A percentile compares a stretch with the other conserved stretches of the same genome.
phyloP scores from a whole-genome alignment of 2,329 filamentous ascomycete genomes.

The Phialophora macrospora region DNA sequence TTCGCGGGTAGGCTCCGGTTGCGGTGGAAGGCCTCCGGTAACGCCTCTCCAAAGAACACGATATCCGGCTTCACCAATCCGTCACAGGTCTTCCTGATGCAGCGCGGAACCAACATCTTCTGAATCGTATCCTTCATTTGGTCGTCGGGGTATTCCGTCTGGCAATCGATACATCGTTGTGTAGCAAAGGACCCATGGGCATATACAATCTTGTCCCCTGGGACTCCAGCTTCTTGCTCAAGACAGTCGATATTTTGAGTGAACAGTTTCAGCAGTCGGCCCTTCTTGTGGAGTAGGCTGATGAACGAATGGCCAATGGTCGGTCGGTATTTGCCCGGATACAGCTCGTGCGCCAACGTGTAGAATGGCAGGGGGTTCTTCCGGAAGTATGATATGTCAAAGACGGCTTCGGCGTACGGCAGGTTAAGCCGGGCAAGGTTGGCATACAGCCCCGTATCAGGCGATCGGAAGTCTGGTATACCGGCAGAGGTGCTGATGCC shows the following conservation, averaged over 20 bases:
- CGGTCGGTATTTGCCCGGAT: conserved; percentile 85
- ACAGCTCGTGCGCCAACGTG: conserved; percentile 85
- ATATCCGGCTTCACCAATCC: conserved; percentile 93
- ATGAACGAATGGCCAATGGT: conserved; percentile 92
- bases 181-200: conserved; percentile 94
- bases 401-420: conserved; percentile 88
- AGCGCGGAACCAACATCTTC: conserved; percentile 71
- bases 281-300: conserved; percentile 76
- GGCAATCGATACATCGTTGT: conserved; percentile 91
- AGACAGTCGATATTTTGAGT: conserved; percentile 98
- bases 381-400: conserved; percentile 89
- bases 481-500: conserved; percentile 68
- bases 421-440: conserved; percentile 86
- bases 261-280: conserved; percentile 80
- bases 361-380: conserved; percentile 89
- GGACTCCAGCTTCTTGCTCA: conserved; percentile 84
- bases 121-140: conserved; percentile 73
- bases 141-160: conserved; percentile 70
- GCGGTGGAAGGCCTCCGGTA: conserved; percentile 69
- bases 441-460: conserved; percentile 89
- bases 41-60: conserved; percentile 84
- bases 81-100: conserved; percentile 64
- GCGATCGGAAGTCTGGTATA: conserved; percentile 94
- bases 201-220: conserved; percentile 80
- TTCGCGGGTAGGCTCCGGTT: conserved; percentile 60